A percentile compares a stretch with the other conserved stretches of the same genome.
Evolutionary conservation across 2,329 filamentous ascomycete species (phyloP).

Genomic region (Ophiognomonia clavigignenti-juglandacearum): DNA sequence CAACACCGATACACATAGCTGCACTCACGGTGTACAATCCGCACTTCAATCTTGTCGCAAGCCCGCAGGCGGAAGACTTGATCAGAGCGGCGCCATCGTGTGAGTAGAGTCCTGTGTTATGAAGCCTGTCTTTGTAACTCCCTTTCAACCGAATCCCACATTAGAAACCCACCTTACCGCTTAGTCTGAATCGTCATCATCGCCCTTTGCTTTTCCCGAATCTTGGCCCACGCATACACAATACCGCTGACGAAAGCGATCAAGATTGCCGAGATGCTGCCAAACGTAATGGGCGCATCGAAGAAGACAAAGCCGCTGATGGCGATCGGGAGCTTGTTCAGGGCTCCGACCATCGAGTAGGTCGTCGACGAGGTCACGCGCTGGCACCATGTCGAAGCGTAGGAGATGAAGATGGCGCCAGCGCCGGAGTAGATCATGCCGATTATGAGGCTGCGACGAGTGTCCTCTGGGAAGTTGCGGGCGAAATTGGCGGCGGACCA

Average conservation of each 20-base stretch:
- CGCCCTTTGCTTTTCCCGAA: too few relatives aligned
- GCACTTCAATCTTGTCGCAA: too few relatives aligned
- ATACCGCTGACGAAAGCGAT: slow-evolving; percentile 90
- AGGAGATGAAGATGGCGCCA: slow-evolving; percentile 94
- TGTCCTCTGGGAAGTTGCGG: slow-evolving; percentile 79
- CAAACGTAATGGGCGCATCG: slow-evolving; percentile 85
- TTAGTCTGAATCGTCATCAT: too few relatives aligned
- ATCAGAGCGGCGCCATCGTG: too few relatives aligned
- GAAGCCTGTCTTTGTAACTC: too few relatives aligned
- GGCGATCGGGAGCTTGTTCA: slow-evolving; percentile 97
- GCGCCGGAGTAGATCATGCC: slow-evolving; percentile 94
- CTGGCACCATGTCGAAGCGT: slow-evolving; percentile 98
- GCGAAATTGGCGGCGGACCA: slow-evolving; percentile 83
- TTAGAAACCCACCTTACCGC: too few relatives aligned
- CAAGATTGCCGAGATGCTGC: slow-evolving; percentile 84
- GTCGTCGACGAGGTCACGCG: slow-evolving; percentile 96
- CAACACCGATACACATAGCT: too few relatives aligned
- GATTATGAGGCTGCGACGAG: slow-evolving; percentile 72
- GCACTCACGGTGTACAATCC: too few relatives aligned
- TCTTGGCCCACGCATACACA: slow-evolving; percentile 82
- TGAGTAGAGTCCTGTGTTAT: too few relatives aligned
- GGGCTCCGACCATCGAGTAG: slow-evolving; percentile 95
- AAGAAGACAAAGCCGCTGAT: slow-evolving; percentile 93
- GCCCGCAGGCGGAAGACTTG: too few relatives aligned
- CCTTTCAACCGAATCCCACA: too few relatives aligned